phyloP scores from a whole-genome alignment of 106 monocot species.

The Phalaenopsis equestris region DNA sequence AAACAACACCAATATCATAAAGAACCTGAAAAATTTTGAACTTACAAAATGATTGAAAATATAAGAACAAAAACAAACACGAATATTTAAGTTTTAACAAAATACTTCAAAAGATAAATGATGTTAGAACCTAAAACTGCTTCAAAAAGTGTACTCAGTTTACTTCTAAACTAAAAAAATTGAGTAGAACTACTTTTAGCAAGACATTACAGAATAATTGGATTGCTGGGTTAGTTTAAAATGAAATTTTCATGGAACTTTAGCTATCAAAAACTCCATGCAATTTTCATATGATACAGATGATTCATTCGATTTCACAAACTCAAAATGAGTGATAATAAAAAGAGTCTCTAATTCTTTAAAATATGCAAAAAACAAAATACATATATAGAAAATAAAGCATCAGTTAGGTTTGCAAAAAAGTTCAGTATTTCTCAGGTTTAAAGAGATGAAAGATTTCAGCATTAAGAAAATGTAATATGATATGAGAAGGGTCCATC shows the following conservation, averaged over 20 bases:
- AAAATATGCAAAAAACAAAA: not conserved
- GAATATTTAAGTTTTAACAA: not conserved
- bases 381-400: too few relatives aligned
- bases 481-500: too few relatives aligned
- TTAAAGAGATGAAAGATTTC: not conserved
- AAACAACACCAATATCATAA: constrained; percentile 90
- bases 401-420: not conserved
- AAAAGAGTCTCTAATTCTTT: not conserved
- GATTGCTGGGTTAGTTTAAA: not conserved
- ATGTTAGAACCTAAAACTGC: not conserved
- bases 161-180: not conserved
- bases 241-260: not conserved
- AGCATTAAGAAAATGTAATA: not conserved
- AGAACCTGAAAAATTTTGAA: constrained; percentile 51
- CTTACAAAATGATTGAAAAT: not conserved
- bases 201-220: not conserved
- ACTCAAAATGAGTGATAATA: not conserved
- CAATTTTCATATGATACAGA: not conserved
- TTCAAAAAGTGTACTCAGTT: not conserved
- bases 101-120: not conserved
- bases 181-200: not conserved
- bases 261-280: not conserved
- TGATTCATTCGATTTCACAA: not conserved
- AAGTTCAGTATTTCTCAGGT: not conserved
- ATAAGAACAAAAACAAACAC: not conserved